phyloP scores from a whole-genome alignment of 2,329 filamentous ascomycete species.

The Xylaria sp. region DNA sequence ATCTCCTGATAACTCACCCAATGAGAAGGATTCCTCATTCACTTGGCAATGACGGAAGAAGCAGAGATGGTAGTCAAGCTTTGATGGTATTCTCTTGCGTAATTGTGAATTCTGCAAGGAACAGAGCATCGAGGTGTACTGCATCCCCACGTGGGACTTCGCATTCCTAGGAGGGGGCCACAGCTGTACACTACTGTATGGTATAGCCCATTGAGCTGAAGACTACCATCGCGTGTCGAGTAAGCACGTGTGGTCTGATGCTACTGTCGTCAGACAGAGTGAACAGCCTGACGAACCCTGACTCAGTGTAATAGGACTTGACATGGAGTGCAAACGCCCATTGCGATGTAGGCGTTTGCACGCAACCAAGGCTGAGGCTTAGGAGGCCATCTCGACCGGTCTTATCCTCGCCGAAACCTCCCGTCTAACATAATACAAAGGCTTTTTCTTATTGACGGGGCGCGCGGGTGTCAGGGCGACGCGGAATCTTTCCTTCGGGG shows the following conservation, averaged over 20 bases:
- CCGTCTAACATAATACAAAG: conserved; percentile 6
- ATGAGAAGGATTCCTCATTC: conserved; percentile 2
- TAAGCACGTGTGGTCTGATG: conserved; percentile 15
- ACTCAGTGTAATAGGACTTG: conserved; percentile 46
- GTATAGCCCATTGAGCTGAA: conserved; percentile 15
- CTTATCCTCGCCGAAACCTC: not conserved
- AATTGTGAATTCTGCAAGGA: conserved; percentile 7
- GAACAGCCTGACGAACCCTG: conserved; percentile 13
- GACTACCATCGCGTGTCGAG: conserved; percentile 17
- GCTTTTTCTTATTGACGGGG: conserved; percentile 1
- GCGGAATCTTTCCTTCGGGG: conserved; percentile 1
- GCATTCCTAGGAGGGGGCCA: not conserved
- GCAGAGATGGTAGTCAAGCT: not conserved
- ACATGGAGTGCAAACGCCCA: not conserved
- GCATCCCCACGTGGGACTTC: conserved; percentile 17
- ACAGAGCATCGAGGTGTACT: conserved; percentile 2
- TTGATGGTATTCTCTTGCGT: not conserved
- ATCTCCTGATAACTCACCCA: not conserved
- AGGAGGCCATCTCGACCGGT: not conserved
- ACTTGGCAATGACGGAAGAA: conserved; percentile 9
- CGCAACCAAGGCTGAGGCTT: not conserved
- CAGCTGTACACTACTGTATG: not conserved
- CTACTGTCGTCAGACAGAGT: not conserved
- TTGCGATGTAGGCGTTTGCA: not conserved
- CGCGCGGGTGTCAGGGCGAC: conserved; percentile 3